phyloP scores from a whole-genome alignment of 176 grass and related monocot genomes.

The Triticum dicoccoides region DNA sequence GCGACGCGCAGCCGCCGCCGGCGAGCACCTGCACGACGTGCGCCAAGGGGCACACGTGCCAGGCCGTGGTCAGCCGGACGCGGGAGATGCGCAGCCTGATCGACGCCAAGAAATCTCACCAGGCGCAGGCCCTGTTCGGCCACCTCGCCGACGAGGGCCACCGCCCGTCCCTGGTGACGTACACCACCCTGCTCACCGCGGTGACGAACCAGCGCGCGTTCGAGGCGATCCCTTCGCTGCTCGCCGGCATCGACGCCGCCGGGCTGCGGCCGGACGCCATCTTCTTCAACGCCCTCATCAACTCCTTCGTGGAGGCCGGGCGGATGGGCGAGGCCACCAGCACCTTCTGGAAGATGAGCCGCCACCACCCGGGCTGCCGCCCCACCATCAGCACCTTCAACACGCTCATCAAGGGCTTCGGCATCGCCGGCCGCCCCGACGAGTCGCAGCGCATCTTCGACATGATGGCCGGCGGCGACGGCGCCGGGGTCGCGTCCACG shows the following conservation, averaged over 20 bases:
- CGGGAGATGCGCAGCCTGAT: conserved; percentile 70
- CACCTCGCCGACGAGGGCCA: conserved; percentile 65
- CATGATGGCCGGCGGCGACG: conserved; percentile 51
- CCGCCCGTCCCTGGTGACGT: conserved; percentile 79
- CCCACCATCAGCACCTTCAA: conserved; percentile 87
- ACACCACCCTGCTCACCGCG: conserved; percentile 65
- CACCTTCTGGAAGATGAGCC: conserved; percentile 82
- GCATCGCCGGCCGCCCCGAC: conserved; percentile 64
- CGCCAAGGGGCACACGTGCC: conserved; percentile 60
- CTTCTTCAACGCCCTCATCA: conserved; percentile 90
- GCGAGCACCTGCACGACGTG: conserved; percentile 49
- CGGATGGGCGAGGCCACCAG: conserved; percentile 76
- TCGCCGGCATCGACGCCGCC: conserved; percentile 59
- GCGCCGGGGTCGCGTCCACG: neutral
- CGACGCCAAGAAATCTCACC: conserved; percentile 56
- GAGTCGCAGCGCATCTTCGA: conserved; percentile 72
- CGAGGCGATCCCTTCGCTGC: conserved; percentile 60
- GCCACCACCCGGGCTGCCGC: conserved; percentile 46
- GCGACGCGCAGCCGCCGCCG: conserved; percentile 16
- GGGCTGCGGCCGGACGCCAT: conserved; percentile 82
- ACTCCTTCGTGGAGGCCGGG: conserved; percentile 76
- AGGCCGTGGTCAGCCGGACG: conserved; percentile 52
- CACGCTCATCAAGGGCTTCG: conserved; percentile 92
- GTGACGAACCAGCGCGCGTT: conserved; percentile 69
- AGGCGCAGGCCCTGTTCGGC: conserved; percentile 52